phyloP scores from a whole-genome alignment of 192 early-diverging fungal species.

The Fimicolochytrium jonesii region DNA sequence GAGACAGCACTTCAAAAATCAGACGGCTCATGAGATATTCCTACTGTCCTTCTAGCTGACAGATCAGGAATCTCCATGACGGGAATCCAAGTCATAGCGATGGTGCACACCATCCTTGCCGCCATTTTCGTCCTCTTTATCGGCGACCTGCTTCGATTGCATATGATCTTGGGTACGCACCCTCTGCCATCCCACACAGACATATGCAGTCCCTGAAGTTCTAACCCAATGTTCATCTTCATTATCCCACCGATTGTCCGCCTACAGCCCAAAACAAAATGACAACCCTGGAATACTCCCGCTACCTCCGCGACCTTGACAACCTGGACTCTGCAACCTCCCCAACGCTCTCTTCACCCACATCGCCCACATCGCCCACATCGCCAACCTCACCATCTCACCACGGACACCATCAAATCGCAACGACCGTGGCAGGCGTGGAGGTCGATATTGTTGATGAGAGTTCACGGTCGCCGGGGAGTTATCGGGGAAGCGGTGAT shows the following conservation, averaged over 20 bases:
- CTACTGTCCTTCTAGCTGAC: not conserved
- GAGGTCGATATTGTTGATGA: too few species aligned
- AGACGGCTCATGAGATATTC: not conserved
- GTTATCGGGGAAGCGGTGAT: too few species aligned
- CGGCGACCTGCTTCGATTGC: constrained; percentile 32
- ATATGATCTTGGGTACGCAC: constrained; percentile 32
- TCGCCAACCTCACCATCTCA: too few species aligned
- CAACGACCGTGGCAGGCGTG: too few species aligned
- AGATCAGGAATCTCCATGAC: not conserved
- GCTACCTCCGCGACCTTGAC: constrained; percentile 10
- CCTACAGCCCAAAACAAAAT: constrained; percentile 24
- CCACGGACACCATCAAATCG: too few species aligned
- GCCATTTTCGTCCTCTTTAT: constrained; percentile 20
- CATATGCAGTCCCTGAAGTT: not conserved
- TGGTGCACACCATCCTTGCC: constrained; percentile 3
- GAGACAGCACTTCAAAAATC: not conserved
- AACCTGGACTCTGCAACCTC: too few species aligned
- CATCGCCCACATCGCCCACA: too few species aligned
- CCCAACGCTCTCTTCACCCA: too few species aligned
- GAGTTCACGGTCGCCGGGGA: too few species aligned
- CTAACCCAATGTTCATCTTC: not conserved
- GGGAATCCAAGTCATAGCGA: constrained; percentile 12
- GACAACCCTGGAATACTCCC: constrained; percentile 43
- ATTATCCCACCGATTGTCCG: not conserved
- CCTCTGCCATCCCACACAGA: not conserved